Base-by-base conservation (phyloP, 176 grass and related monocot species). In the Miscanthus lutarioriparius region DNA sequence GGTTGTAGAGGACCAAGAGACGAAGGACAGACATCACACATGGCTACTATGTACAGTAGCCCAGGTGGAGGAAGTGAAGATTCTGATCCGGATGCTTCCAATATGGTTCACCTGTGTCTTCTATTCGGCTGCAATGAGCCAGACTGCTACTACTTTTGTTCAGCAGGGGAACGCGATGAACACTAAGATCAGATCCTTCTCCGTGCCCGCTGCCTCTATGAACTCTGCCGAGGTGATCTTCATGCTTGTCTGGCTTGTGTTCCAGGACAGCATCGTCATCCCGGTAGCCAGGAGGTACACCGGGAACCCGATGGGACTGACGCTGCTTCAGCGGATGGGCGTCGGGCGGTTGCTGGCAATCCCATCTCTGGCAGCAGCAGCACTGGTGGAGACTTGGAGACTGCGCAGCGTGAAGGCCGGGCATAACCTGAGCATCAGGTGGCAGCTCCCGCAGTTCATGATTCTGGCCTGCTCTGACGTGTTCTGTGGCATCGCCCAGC, bases 31-130 rank as follows among this genome's bases (percentile, higher is more conserved):
- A 23, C 33, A 22, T 30, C 40, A 58, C 64, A 56, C 70, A 45
- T 75, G 84, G 86, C 47, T 76, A 16, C 63, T 84, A 40, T 97
- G 92, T 38, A 88, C 89, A 10, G 89, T 95, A 15, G 87, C 87
- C n/a, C 91, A 95, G 86, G 92, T 95, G 35, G 95, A 98, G 90
- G 92, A 94, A 70, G 88, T 98, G 83, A 98, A 98, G 82, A 95
- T 97, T 40, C 84, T 97, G 67, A 62, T 91, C 7, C 86, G 95
- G 40, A 92, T 97, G 92, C 53, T 97, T 41, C 95, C 92, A 8
- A 97, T 97, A 86, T 94, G 90, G 92, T 32, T 80, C 19, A 94
- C 92, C 15, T 86, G 90, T 33, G 81, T 94, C 27, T 81, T 94
- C 40, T 94, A 94, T 35, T 70, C 92, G 6, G 95, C 92, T 12